Base-by-base conservation (phyloP, 2,329 filamentous ascomycete genomes). In the Xylariaceae sp. region DNA sequence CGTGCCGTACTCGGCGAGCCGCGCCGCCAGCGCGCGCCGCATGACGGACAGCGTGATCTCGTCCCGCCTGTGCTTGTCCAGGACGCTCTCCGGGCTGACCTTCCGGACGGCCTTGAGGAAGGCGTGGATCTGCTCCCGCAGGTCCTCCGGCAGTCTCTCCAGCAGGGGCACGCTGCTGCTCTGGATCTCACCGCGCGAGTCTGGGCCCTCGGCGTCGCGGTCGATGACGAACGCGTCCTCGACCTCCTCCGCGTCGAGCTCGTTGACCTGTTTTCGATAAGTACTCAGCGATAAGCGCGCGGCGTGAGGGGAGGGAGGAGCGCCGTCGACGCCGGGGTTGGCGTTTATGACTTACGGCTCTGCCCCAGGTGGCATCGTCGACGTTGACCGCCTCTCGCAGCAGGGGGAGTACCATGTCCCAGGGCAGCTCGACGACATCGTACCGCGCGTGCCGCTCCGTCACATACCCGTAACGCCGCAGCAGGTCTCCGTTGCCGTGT, bases 401-500 rank as follows among this genome's bases (percentile, higher is more conserved):
- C 6, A 70, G 60, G 1, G 60, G 57, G 27, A 70, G 59, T 15
- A 90, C 66, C 7, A 76, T 49, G 0, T 67, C 61, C 61, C 80
- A 75, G 0, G 82, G 68, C 21, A 94, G 60, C 54, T 95, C 89
- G 1, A 85, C 81, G 1, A 94, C 85, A 46, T 94, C 87, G 56
- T 88, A 87, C 25, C 79, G 69, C 8, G 77, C 64, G 48, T 94
- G 89, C 44, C 80, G 80, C 18, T 74, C 62, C 0, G 86, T 90
- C n/a, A 88, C 77, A 50, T 94, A 94, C 13, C 89, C 89, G 47
- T 94, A 94, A 11, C 88, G 72, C 22, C 89, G 71, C 9, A 94
- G 69, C 6, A 94, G 66, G 51, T 95, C 88, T 1, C 83, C 82
- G 38, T 84, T 83, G 8, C 87, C 83, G 3, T 93, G 73, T 5